A percentile compares a stretch with the other conserved stretches of the same genome.
These are phyloP conservation scores for Scedosporium dehoogii DNA, from an alignment of 2,329 filamentous ascomycete species.

Conservation along the genomic window DNA sequence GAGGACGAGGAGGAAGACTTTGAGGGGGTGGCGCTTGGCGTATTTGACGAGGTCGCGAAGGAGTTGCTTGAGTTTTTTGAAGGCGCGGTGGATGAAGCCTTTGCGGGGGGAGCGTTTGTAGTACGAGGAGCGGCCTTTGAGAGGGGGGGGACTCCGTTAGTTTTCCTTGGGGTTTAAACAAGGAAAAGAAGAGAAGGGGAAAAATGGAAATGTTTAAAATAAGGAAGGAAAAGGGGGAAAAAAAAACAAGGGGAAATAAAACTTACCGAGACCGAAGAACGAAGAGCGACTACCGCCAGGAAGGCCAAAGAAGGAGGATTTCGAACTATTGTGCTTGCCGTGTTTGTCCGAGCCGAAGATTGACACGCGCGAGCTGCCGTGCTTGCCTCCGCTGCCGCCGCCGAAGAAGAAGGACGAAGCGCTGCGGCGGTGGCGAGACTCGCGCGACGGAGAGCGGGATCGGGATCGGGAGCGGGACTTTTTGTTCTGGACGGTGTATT, in stretches of 20 bases:
- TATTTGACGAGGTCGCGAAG: constrained; percentile 74
- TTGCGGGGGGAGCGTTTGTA: constrained; percentile 76
- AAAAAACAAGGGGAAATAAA: neutral
- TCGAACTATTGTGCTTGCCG: constrained; percentile 30
- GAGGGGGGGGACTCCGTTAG: constrained; percentile 5
- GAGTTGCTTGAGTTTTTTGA: constrained; percentile 68
- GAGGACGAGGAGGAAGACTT: constrained; percentile 78
- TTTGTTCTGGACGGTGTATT: constrained; percentile 13
- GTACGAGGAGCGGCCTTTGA: constrained; percentile 45
- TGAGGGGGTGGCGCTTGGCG: constrained; percentile 72
- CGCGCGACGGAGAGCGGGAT: constrained; percentile 29
- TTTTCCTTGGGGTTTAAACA: neutral
- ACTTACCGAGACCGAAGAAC: constrained; percentile 34
- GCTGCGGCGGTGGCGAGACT: constrained; percentile 22
- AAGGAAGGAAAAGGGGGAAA: neutral
- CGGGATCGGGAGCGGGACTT: constrained; percentile 25
- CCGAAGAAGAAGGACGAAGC: constrained; percentile 24
- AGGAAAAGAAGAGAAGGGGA: neutral
- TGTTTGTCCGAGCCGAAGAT: constrained; percentile 32
- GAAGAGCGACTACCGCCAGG: constrained; percentile 32
- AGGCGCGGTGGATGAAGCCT: constrained; percentile 64
- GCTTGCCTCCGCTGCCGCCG: constrained; percentile 22
- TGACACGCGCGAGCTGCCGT: constrained; percentile 30
- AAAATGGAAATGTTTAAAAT: no score
- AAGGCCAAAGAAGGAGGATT: constrained; percentile 36